These are phyloP conservation scores for Wickerhamiella nectarea DNA, from an alignment of 805 yeast genomes.

Conservation along the genomic window DNA sequence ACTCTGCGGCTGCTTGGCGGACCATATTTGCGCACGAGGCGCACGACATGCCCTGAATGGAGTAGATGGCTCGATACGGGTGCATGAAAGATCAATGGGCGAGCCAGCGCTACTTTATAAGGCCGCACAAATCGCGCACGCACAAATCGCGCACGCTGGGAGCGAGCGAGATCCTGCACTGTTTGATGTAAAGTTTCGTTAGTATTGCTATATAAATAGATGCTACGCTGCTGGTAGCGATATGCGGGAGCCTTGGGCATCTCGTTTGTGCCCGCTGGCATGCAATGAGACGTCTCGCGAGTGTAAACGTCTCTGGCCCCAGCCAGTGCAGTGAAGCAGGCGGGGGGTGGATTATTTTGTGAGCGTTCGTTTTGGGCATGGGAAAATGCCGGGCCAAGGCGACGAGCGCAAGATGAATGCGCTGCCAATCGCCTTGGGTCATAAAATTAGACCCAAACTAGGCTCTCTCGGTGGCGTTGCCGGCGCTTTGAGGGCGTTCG, in stretches of 20 bases:
- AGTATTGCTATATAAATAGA: neutral
- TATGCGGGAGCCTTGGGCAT: neutral
- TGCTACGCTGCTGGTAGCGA: neutral
- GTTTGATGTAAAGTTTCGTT: too few relatives aligned
- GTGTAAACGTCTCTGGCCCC: too few relatives aligned
- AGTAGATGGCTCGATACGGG: constrained; percentile 36
- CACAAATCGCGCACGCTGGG: too few relatives aligned
- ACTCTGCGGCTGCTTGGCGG: constrained; percentile 28
- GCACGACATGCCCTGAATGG: constrained; percentile 58
- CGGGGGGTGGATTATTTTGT: neutral
- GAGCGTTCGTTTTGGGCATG: neutral
- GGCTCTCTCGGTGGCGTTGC: neutral
- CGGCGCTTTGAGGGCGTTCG: constrained; percentile 10
- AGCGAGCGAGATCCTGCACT: neutral
- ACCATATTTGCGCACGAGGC: constrained; percentile 44
- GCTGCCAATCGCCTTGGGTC: too few relatives aligned
- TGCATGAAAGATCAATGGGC: neutral
- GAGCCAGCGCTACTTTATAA: neutral
- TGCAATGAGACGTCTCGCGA: neutral
- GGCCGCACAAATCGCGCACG: constrained; percentile 1
- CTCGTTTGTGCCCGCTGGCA: too few relatives aligned
- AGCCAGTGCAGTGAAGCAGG: neutral
- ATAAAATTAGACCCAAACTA: neutral
- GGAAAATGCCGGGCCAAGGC: too few relatives aligned
- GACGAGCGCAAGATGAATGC: too few relatives aligned